Percentiles rank a stretch among this genome's conserved stretches.
phyloP scores from a whole-genome alignment of 441 rosid genomes.

The Corymbia calophylla region DNA sequence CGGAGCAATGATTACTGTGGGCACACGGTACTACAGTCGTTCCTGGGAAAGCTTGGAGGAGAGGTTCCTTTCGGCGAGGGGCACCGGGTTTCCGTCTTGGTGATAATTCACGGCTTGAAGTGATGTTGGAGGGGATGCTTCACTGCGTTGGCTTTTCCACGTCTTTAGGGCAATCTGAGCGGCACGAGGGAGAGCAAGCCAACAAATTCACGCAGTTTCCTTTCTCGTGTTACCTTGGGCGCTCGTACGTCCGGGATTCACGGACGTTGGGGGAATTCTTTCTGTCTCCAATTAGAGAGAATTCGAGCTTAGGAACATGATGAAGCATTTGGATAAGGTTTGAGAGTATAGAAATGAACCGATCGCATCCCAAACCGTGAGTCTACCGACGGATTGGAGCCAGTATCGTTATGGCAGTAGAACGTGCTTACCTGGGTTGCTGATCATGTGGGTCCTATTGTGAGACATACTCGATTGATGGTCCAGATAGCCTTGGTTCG shows the following conservation, averaged over 20 bases:
- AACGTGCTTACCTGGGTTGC: background rate
- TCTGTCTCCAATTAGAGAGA: background rate
- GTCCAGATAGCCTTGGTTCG: background rate
- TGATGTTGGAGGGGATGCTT: background rate
- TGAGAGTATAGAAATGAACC: background rate
- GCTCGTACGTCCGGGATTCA: background rate
- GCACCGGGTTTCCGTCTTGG: background rate
- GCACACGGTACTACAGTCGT: background rate
- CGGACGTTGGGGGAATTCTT: background rate
- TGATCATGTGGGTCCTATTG: background rate
- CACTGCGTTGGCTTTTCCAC: background rate
- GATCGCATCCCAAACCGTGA: background rate
- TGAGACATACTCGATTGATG: background rate
- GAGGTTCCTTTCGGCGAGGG: background rate
- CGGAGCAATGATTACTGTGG: background rate
- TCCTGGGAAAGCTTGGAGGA: background rate
- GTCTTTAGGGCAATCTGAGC: background rate
- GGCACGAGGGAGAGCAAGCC: background rate
- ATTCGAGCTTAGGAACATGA: background rate
- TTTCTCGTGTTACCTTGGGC: background rate
- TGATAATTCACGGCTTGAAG: background rate
- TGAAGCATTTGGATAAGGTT: background rate
- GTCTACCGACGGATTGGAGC: background rate
- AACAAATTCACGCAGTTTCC: background rate
- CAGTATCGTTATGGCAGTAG: background rate